Evolutionary conservation across 192 early-diverging fungal genomes (phyloP), one percentile per base, ranked within the genome.

Genomic region (Nowakowskiella sp.): DNA sequence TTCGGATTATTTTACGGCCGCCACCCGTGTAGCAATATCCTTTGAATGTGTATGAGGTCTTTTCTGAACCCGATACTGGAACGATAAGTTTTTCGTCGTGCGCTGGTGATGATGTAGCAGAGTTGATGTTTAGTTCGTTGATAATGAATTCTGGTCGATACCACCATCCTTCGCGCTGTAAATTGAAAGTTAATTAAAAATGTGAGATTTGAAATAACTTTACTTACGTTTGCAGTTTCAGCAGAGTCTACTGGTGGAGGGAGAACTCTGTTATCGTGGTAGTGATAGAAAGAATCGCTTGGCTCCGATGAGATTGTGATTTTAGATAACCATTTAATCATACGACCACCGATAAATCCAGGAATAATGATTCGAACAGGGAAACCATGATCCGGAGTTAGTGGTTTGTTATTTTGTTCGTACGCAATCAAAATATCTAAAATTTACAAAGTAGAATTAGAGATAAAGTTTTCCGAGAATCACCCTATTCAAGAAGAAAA

Each of bases 21-120:
- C 84, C 83, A 22, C 89, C 90, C 6, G 70, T 68, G 55, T 92
- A 82, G 4, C 89, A 88, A 56, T 92, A 92, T 1, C 90, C 90
- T 7, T 70, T 64, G 26, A 88, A 67, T 21, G 53, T 26, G 50
- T 77, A 66, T 24, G 62, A 58, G 28, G 57, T 6, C 13, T 55
- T 67, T 9, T 50, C 58, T 1, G 61, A 48, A 1, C n/a, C n/a
- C n/a, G n/a, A n/a, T n/a, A n/a, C n/a, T n/a, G n/a, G n/a, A n/a
- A n/a, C n/a, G n/a, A n/a, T n/a, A n/a, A n/a, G n/a, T n/a, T n/a
- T n/a, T n/a, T 78, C 76, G 39, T 69, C 74, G 43, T 88, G 75
- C 2, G 71, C 62, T 8, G 89, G 88, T 21, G 62, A 65, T 44
- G 77, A 67, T 48, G 89, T 87, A 21, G 72, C 88, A 47, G 89